A percentile compares a stretch with the other conserved stretches of the same genome.
Conservation (phyloP, 2,329 filamentous ascomycete genomes). For the Alternaria incomplexa region DNA sequence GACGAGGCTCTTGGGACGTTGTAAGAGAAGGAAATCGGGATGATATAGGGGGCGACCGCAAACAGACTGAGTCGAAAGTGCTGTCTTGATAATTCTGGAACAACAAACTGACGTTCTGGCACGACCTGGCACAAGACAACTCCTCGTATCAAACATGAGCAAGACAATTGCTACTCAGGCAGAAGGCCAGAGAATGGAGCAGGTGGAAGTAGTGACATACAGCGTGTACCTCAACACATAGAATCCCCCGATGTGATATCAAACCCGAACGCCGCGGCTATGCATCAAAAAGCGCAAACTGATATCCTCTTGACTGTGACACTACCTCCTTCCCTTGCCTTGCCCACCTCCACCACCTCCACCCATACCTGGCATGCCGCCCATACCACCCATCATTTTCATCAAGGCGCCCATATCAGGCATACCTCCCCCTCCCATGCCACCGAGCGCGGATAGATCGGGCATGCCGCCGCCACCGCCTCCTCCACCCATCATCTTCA, state of each 20-base stretch:
- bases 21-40: no score
- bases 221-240: background rate
- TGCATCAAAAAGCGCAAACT: conserved; percentile 10
- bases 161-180: background rate
- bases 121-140: background rate
- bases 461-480: conserved; percentile 68
- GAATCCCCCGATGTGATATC: background rate
- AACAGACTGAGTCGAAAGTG: no score
- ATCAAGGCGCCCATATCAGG: conserved; percentile 43
- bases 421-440: conserved; percentile 63
- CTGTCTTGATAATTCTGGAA: no score
- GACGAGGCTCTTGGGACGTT: no score
- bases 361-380: conserved; percentile 43
- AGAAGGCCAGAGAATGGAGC: background rate
- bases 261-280: conserved; percentile 14
- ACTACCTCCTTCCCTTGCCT: conserved; percentile 32
- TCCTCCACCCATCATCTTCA: conserved; percentile 86
- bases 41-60: no score
- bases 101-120: background rate
- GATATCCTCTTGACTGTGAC: background rate
- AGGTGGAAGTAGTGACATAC: background rate
- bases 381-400: conserved; percentile 46
- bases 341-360: conserved; percentile 19
- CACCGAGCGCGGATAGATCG: conserved; percentile 63
- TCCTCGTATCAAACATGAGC: background rate